Evolutionary conservation across 331 rosid genomes (phyloP), one percentile per base, ranked within the genome.

Genomic region (Quercus phellos): DNA sequence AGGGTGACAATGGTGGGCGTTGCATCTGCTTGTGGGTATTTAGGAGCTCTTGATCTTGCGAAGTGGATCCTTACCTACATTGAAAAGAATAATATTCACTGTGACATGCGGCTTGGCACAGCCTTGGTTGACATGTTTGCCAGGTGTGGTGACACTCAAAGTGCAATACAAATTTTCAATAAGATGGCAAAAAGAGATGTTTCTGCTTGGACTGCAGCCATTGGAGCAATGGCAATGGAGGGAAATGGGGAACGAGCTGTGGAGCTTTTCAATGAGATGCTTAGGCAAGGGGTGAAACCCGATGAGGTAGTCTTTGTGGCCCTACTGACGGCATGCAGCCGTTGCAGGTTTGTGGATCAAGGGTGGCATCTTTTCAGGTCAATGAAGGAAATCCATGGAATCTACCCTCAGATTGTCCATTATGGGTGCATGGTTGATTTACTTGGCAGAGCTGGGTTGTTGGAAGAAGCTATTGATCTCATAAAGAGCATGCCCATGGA

Each of bases 381-480:
- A 27, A 94, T 94, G 98, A 67, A 85, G 77, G 56, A 74, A 19
- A 63, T 56, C 11, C 85, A 86, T 35, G 82, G 90, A 74, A 80
- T 87, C 61, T 68, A 83, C 68, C 92, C 98, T 24, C 87, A 81
- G 24, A 84, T 89, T 51, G 84, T 90, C 50, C 98, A 91, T 72
- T 91, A 90, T 21, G 97, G 97, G 54, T 93, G 97, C 78, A 86
- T 93, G 96, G 88, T 90, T 60, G 98, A 93, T 82, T 85, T 93
- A 75, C 87, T 93, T 4, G 90, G 97, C 53, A 88, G 94, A 63
- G 94, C 90, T 10, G 92, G 96, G 34, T 64, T 83, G 73, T 70
- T 93, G 70, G 85, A 74, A 81, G 96, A 93, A 83, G 97, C 94
- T 79, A 71, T 84, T 54, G 82, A 85, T 86, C 78, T 91, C 74